Evolutionary conservation across 441 rosid genomes (phyloP), one percentile per base, ranked within the genome.

Genomic region (Gossypium gossypioides): DNA sequence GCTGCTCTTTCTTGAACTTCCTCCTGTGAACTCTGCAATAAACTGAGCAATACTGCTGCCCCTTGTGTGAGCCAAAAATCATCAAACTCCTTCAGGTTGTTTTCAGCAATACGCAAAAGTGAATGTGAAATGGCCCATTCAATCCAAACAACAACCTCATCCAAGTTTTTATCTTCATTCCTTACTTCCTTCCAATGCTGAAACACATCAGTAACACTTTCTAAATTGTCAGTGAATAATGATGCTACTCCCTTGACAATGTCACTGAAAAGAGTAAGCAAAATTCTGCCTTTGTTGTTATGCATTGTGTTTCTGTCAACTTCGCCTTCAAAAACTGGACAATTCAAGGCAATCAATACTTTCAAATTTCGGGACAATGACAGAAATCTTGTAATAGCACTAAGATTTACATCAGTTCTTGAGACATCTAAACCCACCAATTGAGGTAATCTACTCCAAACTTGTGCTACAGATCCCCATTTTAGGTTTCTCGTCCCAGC

Each of bases 1-100:
- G 96, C 93, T 69, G 97, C 89, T 76, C 93, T 86, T 81, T 94
- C 99, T 79, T 90, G 94, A 76, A 94, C 97, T 76, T 94, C 97
- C 72, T 90, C 97, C 79, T 92, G 97, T 46, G 89, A 80, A 75
- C 97, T 94, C 77, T 87, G 91, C 91, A 92, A 86, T 74, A 94
- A 85, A 76, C 84, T 77, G 18, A 94, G 96, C 73, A 94, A 80
- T 59, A 94, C 62, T 27, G 86, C 73, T 25, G 91, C 96, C 34
- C 99, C 99, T 85, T 92, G 96, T 76, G 86, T 92, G 73, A 94
- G 90, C 99, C 99, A 94, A 78, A 94, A 94, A 27, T 75, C 80
- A 81, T 90, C 94, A 61, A 92, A 71, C 62, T 89, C 96, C 59
- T 84, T 87, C 58, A 92, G 91, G 74, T 90, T 94, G 80, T 85